A percentile compares a stretch with the other conserved stretches of the same genome.
Evolutionary conservation across 2,329 filamentous ascomycete species (phyloP).

Genomic region (Fusarium burgessii): DNA sequence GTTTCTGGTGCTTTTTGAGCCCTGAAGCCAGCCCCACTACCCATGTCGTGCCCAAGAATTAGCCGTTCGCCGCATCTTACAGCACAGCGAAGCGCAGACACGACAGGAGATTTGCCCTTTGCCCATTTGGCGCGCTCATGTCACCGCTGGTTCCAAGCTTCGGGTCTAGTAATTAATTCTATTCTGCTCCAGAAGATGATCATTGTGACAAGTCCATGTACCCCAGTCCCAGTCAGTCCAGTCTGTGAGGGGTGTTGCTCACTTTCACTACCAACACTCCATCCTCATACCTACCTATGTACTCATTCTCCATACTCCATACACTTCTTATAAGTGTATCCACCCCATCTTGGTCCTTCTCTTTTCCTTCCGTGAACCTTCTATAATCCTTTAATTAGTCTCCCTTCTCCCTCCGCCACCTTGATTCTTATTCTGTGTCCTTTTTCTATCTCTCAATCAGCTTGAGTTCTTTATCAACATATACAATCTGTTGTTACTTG

Average conservation of each 20-base stretch:
- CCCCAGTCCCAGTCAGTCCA: slow-evolving; percentile 39
- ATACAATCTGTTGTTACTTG: slow-evolving; percentile 3
- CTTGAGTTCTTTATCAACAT: slow-evolving; percentile 7
- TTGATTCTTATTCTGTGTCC: slow-evolving; percentile 16
- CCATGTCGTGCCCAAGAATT: slow-evolving; percentile 47
- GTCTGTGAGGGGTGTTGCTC: slow-evolving; percentile 39
- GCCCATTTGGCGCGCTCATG: slow-evolving; percentile 43
- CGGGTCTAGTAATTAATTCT: slow-evolving; percentile 46
- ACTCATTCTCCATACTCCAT: slow-evolving; percentile 5
- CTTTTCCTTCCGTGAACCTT: slow-evolving; percentile 46
- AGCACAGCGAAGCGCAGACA: slow-evolving; percentile 6
- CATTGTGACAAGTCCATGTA: slow-evolving; percentile 41
- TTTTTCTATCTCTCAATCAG: slow-evolving; percentile 21
- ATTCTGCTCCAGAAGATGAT: slow-evolving; percentile 41
- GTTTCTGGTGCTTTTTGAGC: slow-evolving; percentile 32
- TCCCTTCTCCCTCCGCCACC: slow-evolving; percentile 37
- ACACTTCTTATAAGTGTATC: slow-evolving; percentile 51
- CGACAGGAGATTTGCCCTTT: slow-evolving; percentile 48
- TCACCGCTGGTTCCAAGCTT: slow-evolving; percentile 52
- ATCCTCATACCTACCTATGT: slow-evolving; percentile 5
- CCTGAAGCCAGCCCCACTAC: slow-evolving; percentile 43
- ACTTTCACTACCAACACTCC: slow-evolving; percentile 33
- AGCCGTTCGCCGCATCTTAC: slow-evolving; percentile 46
- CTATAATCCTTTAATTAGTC: slow-evolving; percentile 44
- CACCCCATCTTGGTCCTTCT: slow-evolving; percentile 49